Base-by-base conservation (phyloP, 495 filamentous ascomycete species). In the Xylaria cubensis region DNA sequence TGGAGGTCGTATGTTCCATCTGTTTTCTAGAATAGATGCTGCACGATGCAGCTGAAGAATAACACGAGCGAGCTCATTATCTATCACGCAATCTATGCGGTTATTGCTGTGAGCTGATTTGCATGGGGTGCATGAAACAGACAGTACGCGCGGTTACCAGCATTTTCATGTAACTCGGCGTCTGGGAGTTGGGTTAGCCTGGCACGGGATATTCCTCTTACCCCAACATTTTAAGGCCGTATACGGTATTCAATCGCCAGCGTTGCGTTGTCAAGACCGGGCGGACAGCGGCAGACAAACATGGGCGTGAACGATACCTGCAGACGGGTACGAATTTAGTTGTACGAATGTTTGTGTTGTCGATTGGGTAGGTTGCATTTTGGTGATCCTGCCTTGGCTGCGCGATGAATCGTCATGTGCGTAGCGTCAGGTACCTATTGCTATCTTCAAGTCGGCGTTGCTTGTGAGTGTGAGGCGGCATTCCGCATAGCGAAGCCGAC, bases 11-110 rank as follows among this genome's bases (percentile, higher is more conserved):
- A 44, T 63, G 68, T 70, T 70, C 68, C 42, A 63, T 42, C 26
- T 62, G 56, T 63, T 44, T 70, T 70, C 68, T 70, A 70, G 68
- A 70, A 70, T 70, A 39, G 21, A 42, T 59, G 58, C 68, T 26
- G 68, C 46, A 44, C 21, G 29, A 21, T 50, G 55, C 67, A 69
- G 67, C 58, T 46, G 68, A 41, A 48, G 42, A 46, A 36, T 36
- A 34, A 46, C 5, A 69, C 36, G 34, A 44, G 36, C 46, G 12
- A 12, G 24, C 66, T 32, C n/a, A 19, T 24, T 15, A 19, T 29
- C 50, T 34, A 67, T 67, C 50, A 39, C 36, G 21, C 51, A 69
- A 24, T 29, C 48, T 50, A 19, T 69, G 26, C 42, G 66, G 67
- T 39, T 51, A 26, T 50, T 70, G 42, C 53, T 61, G 56, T 53